Percentiles rank a stretch among this genome's conserved stretches.
These are phyloP conservation scores for Colletotrichum musae DNA, from an alignment of 2,329 filamentous ascomycete species.

Conservation along the genomic window DNA sequence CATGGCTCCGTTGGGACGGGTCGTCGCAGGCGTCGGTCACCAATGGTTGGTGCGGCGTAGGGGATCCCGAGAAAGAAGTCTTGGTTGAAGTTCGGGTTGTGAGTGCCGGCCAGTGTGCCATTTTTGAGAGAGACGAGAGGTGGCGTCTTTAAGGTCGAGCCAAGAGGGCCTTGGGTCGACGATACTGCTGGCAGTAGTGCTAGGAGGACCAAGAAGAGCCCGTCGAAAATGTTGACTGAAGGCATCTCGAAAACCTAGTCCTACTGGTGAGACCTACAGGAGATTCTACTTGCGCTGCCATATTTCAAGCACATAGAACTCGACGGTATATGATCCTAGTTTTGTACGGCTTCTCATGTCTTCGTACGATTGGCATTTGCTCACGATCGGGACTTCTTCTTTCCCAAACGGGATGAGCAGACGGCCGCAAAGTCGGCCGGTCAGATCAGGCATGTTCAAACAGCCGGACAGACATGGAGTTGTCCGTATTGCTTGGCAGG, in stretches of 20 bases:
- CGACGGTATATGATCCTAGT: too few species aligned
- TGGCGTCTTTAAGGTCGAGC: not conserved
- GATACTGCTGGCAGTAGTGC: not conserved
- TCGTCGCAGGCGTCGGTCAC: conserved; percentile 40
- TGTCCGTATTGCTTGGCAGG: not conserved
- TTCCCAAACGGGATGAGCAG: not conserved
- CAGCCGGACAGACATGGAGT: not conserved
- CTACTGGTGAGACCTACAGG: not conserved
- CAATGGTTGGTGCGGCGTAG: conserved; percentile 54
- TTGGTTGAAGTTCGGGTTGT: not conserved
- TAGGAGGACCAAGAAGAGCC: not conserved
- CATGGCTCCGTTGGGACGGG: conserved; percentile 57
- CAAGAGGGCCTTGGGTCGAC: not conserved
- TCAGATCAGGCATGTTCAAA: not conserved
- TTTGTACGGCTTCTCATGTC: too few species aligned
- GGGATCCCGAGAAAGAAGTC: conserved; percentile 65
- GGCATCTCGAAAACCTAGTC: not conserved
- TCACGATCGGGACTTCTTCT: not conserved
- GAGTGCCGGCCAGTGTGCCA: not conserved
- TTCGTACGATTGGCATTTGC: too few species aligned
- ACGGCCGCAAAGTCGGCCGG: too few species aligned
- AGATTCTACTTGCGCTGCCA: too few species aligned
- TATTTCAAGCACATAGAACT: too few species aligned
- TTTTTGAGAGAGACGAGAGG: not conserved
- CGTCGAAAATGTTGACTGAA: not conserved